Percentiles rank a stretch among this genome's conserved stretches.
These are phyloP conservation scores for Fusarium coicis DNA, from an alignment of 2,329 filamentous ascomycete species.

Conservation along the genomic window DNA sequence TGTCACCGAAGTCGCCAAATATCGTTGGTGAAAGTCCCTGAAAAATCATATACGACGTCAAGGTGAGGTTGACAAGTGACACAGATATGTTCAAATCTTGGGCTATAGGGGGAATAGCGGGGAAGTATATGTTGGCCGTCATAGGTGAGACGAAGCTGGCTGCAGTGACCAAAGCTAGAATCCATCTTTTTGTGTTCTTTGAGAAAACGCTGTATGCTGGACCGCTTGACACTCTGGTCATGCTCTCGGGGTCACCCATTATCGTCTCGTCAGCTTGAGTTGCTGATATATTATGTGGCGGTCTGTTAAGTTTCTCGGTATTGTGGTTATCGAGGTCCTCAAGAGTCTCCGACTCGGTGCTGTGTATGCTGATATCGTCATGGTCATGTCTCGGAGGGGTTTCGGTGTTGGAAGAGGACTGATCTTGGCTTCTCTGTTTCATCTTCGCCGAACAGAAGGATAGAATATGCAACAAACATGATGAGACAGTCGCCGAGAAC, in stretches of 20 bases:
- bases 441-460: conserved; percentile 14
- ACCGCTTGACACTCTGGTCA: conserved; percentile 35
- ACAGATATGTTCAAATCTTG: conserved; percentile 53
- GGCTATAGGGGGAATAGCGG: conserved; percentile 54
- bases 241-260: conserved; percentile 31
- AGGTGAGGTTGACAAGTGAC: conserved; percentile 58
- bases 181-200: conserved; percentile 59
- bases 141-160: conserved; percentile 67
- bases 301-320: conserved; percentile 17
- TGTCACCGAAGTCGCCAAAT: conserved; percentile 71
- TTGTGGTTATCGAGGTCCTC: neutral
- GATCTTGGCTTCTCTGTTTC: conserved; percentile 14
- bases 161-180: conserved; percentile 63
- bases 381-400: conserved; percentile 8
- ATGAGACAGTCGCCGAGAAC: conserved; percentile 2
- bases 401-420: neutral
- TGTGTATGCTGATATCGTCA: conserved; percentile 10
- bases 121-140: conserved; percentile 68
- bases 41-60: conserved; percentile 72
- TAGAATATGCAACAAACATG: conserved; percentile 2
- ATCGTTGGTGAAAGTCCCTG: conserved; percentile 71
- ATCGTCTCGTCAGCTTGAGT: conserved; percentile 13
- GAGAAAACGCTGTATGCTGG: conserved; percentile 47
- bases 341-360: conserved; percentile 9
- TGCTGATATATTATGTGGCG: neutral